Base-by-base conservation (phyloP, 139 green algal genomes). In the Micractinium sp. region DNA sequence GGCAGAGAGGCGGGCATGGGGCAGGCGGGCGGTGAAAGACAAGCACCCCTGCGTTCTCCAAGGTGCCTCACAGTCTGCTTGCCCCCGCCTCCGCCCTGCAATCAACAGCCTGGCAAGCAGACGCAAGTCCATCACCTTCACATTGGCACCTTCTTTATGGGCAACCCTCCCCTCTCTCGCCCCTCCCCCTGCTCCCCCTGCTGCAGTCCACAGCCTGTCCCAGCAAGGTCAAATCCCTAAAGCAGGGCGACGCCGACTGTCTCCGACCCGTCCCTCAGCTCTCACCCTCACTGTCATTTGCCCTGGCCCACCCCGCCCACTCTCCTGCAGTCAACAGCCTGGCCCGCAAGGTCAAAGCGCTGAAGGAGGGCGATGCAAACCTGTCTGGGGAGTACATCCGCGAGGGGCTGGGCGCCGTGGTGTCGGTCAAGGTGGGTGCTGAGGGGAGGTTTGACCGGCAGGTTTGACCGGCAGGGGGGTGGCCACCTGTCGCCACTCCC, bases 321-420 rank as follows among this genome's bases (percentile, higher is more conserved):
- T 60, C 36, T 47, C 27, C 36, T 75, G 78, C 78, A 25, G 66
- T 99, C 29, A 99, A 99, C 90, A 86, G 56, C 20, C 71, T 96
- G 75, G 95, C 90, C 13, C 86, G 93, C n/a, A 97, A 98, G 87
- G 90, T 74, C 69, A 97, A 97, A 84, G 79, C 90, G 19, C 85
- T 97, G 35, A 97, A 98, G 92, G 97, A 98, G 13, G 91, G 90
- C 14, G 96, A 98, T 75, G 67, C 94, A n/a, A 97, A 94, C 82
- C 89, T 98, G 80, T 88, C 86, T 0, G 97, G 98, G 1, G 98
- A 99, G 41, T 95, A 99, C 90, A 92, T 99, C 12, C 93, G 98
- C 2, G 98, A 99, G 91, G 96, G 96, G 16, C 93, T 98, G 18
- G 93, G 88, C 0, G 94, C 92, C 0, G 86, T 98, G 13, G 89